These are phyloP conservation scores for Aurantiochytrium sp. DNA, from an alignment of 108 stramenopile genomes.

Conservation along the genomic window DNA sequence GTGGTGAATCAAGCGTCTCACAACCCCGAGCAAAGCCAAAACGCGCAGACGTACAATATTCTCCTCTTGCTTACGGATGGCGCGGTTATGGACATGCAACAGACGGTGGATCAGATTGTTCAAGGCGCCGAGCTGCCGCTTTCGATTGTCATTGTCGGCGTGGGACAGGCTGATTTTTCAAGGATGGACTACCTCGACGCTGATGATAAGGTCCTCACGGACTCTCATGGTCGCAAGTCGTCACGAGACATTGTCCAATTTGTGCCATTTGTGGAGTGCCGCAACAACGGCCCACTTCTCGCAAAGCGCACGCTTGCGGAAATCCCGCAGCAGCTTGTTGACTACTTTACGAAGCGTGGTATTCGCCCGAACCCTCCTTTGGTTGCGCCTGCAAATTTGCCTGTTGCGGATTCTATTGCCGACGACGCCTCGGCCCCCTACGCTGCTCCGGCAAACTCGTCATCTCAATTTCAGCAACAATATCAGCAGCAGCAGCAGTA, in stretches of 20 bases:
- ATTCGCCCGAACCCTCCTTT: background rate
- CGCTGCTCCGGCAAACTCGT: background rate
- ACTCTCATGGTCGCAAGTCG: background rate
- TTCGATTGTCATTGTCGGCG: constrained; percentile 51
- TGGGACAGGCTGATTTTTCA: constrained; percentile 43
- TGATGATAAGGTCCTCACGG: background rate
- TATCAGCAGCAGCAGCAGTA: no score
- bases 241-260: constrained; percentile 55
- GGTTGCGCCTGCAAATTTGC: background rate
- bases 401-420: background rate
- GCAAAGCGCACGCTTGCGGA: constrained; percentile 17
- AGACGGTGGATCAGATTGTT: constrained; percentile 28
- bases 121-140: constrained; percentile 38
- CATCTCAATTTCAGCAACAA: background rate
- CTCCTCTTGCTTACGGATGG: constrained; percentile 47
- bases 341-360: constrained; percentile 43
- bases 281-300: background rate
- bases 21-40: constrained; percentile 18
- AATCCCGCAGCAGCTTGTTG: constrained; percentile 18
- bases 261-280: constrained; percentile 37
- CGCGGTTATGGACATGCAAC: constrained; percentile 33
- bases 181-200: constrained; percentile 29
- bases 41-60: constrained; percentile 36
- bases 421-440: background rate
- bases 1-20: constrained; percentile 16